phyloP scores from a whole-genome alignment of 176 grass and related monocot species.

The Canna indica region DNA sequence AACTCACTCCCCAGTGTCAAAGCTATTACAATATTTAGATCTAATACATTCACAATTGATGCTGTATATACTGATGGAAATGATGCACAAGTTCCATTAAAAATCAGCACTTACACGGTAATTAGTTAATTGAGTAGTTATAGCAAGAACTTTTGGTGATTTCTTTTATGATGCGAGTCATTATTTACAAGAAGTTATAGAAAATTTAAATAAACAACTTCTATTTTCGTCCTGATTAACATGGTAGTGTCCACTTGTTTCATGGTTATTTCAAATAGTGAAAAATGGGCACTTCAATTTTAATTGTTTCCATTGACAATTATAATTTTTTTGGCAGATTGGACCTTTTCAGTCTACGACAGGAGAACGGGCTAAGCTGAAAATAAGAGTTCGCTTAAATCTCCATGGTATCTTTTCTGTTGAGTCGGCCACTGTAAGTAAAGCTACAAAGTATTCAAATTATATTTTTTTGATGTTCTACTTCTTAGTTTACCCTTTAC shows the following conservation, averaged over 20 bases:
- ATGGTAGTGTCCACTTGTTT: too few relatives aligned
- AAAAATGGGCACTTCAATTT: not conserved
- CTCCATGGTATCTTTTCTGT: constrained; percentile 61
- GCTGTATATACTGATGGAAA: constrained; percentile 28
- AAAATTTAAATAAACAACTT: too few relatives aligned
- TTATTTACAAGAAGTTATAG: too few relatives aligned
- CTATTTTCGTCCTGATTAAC: too few relatives aligned
- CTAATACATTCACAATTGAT: constrained; percentile 59
- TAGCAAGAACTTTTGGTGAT: too few relatives aligned
- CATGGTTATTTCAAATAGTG: too few relatives aligned
- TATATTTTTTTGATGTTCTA: too few relatives aligned
- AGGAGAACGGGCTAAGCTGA: constrained; percentile 54
- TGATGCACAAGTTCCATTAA: constrained; percentile 26
- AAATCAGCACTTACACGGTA: constrained; percentile 72
- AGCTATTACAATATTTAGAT: constrained; percentile 46
- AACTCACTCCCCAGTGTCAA: constrained; percentile 53
- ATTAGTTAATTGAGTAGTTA: not conserved
- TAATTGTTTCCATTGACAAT: constrained; percentile 6
- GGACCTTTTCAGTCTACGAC: constrained; percentile 69
- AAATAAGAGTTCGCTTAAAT: constrained; percentile 65
- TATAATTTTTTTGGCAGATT: constrained; percentile 32
- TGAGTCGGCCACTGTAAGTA: constrained; percentile 59
- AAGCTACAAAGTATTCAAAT: not conserved
- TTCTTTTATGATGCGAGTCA: too few relatives aligned
- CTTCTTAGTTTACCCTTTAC: not conserved